Evolutionary conservation across 768 basidiomycete genomes (phyloP).

Genomic region (Serendipita vermifera): DNA sequence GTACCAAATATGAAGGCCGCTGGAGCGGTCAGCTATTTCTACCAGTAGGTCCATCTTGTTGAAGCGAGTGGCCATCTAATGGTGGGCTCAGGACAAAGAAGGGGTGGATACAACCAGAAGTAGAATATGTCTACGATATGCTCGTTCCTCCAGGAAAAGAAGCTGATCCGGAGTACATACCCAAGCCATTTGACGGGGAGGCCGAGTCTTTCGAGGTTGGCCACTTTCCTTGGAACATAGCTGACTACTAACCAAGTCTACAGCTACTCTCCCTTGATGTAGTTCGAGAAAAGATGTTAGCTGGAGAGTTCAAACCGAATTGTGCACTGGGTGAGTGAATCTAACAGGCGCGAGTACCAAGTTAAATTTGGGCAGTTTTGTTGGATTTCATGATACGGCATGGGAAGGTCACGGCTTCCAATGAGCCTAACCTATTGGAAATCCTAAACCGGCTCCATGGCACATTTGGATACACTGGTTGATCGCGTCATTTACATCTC

Average conservation of each 20-base stretch:
- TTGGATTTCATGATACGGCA: conserved; percentile 83
- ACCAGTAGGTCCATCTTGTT: conserved; percentile 33
- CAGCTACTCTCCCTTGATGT: conserved; percentile 56
- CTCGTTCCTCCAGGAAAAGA: conserved; percentile 42
- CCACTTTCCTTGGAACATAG: neutral
- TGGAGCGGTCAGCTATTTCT: conserved; percentile 75
- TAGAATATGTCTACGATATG: conserved; percentile 81
- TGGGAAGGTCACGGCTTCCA: conserved; percentile 75
- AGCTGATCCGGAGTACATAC: conserved; percentile 36
- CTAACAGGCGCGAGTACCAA: neutral
- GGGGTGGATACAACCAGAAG: conserved; percentile 80
- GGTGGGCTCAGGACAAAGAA: conserved; percentile 33
- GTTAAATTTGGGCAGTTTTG: conserved; percentile 38
- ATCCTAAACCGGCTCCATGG: conserved; percentile 65
- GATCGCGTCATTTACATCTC: conserved; percentile 33
- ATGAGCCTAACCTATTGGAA: conserved; percentile 70
- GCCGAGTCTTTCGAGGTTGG: conserved; percentile 84
- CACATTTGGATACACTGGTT: conserved; percentile 31
- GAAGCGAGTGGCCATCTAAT: neutral
- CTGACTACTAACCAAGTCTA: neutral
- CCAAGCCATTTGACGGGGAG: conserved; percentile 77
- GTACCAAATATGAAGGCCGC: conserved; percentile 42
- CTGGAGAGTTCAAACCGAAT: conserved; percentile 81
- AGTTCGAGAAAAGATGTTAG: conserved; percentile 50
- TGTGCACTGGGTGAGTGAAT: conserved; percentile 59